These are phyloP conservation scores for Cryptosporidium sp. DNA, from an alignment of 169 alveolate species.

Conservation along the genomic window DNA sequence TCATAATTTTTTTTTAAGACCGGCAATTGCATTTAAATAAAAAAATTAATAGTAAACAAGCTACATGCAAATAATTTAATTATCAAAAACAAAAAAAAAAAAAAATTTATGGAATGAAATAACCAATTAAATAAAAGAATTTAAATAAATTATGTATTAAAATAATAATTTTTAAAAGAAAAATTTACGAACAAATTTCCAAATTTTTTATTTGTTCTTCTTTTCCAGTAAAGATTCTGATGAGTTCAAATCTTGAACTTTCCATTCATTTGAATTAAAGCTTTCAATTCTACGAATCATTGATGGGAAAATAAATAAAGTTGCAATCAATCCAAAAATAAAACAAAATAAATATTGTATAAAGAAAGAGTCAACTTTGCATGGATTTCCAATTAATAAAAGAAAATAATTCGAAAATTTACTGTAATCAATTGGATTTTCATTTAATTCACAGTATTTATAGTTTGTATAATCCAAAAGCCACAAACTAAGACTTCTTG, in stretches of 20 bases:
- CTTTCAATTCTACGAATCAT: constrained; percentile 30
- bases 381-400: constrained; percentile 65
- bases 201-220: constrained; percentile 74
- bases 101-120: background rate
- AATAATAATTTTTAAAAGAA: no score
- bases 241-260: constrained; percentile 6
- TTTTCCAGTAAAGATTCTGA: constrained; percentile 7
- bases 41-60: constrained; percentile 14
- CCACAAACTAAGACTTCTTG: constrained; percentile 77
- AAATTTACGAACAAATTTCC: background rate
- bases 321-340: constrained; percentile 76
- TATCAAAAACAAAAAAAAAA: background rate
- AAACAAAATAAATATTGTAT: constrained; percentile 77
- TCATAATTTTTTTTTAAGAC: background rate
- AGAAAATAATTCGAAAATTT: constrained; percentile 2
- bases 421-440: background rate
- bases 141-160: no score
- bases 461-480: constrained; percentile 79
- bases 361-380: constrained; percentile 77
- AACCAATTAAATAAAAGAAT: background rate
- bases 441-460: constrained; percentile 57
- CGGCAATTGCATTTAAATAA: background rate
- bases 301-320: constrained; percentile 63
- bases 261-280: constrained; percentile 29
- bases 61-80: background rate